Evolutionary conservation across 1,139 yeast genomes (phyloP), one percentile per base, ranked within the genome.

Genomic region (Sugiyamaella pinicola): DNA sequence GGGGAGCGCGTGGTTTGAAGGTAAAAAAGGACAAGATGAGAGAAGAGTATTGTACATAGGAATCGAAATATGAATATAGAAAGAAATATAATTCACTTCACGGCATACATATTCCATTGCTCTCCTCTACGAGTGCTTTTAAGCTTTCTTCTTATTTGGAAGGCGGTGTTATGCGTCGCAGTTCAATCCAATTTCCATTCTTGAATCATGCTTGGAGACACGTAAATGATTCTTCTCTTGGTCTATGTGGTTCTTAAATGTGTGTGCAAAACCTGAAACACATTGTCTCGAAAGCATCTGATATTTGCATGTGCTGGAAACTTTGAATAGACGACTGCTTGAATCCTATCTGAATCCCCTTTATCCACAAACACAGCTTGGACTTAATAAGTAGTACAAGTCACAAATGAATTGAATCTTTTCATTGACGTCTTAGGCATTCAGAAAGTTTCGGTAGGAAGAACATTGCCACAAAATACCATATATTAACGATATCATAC

Each of bases 221-320:
- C 7, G 35, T n/a, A 31, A 31, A 26, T 26, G 31, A 26, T 10
- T 9, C 31, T 26, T 26, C n/a, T n/a, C n/a, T n/a, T n/a, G n/a
- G n/a, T n/a, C n/a, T n/a, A n/a, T n/a, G n/a, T n/a, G n/a, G 31
- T n/a, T n/a, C 31, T 31, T 2, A n/a, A 31, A 31, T 12, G 9
- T 13, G 17, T 31, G 35, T 13, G 6, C n/a, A 31, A 31, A 31
- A 12, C 41, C 26, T 37, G 41, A 37, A 37, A 37, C 41, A 13
- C 7, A 7, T 13, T 31, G 35, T 31, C 17, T 31, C 35, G 10
- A n/a, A 31, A 31, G 17, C 13, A 31, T 31, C 35, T 13, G 13
- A 31, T 31, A 31, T 31, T 12, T 31, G 35, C 34, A 8, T 8
- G 10, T 5, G 13, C 13, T 7, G 13, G 35, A 7, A 37, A 37